Percentiles rank a stretch among this genome's conserved stretches.
Conservation (phyloP, 164 flowering plant genomes). For the Magnolia officinalis region DNA sequence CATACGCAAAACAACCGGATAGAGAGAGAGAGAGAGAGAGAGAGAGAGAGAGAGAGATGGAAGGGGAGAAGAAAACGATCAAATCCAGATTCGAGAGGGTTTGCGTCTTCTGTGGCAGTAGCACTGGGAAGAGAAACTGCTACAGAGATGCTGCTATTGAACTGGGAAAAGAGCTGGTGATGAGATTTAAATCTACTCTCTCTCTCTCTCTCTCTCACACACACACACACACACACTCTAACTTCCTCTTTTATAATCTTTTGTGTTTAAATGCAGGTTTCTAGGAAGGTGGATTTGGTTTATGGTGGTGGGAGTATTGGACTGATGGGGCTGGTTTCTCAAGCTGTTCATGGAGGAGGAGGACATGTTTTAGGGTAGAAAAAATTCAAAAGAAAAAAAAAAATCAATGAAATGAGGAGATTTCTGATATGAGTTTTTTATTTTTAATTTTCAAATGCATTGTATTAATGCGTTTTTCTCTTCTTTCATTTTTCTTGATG, state of each 20-base stretch:
- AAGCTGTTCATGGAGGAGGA: constrained; percentile 37
- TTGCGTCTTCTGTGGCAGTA: constrained; percentile 41
- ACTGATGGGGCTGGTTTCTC: constrained; percentile 45
- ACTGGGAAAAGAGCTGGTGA: constrained; percentile 32
- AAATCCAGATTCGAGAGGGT: constrained; percentile 29
- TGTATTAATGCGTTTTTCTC: background rate
- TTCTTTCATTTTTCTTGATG: background rate
- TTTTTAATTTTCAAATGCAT: background rate
- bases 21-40: background rate
- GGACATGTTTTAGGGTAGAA: constrained; percentile 41
- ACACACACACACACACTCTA: no score
- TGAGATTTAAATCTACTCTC: background rate
- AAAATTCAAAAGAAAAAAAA: background rate
- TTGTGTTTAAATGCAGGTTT: constrained; percentile 19
- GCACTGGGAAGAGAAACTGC: constrained; percentile 30
- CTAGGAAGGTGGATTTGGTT: constrained; percentile 32
- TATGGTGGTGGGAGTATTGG: constrained; percentile 49
- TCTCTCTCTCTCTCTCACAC: background rate
- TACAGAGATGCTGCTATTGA: constrained; percentile 36
- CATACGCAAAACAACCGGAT: no score
- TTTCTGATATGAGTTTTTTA: background rate
- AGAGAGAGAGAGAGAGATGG: constrained; percentile 4
- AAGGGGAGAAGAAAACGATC: constrained; percentile 8
- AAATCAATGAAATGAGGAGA: background rate
- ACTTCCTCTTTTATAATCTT: background rate